Conservation (phyloP, 2,329 filamentous ascomycete genomes). For the Alternaria rosae region DNA sequence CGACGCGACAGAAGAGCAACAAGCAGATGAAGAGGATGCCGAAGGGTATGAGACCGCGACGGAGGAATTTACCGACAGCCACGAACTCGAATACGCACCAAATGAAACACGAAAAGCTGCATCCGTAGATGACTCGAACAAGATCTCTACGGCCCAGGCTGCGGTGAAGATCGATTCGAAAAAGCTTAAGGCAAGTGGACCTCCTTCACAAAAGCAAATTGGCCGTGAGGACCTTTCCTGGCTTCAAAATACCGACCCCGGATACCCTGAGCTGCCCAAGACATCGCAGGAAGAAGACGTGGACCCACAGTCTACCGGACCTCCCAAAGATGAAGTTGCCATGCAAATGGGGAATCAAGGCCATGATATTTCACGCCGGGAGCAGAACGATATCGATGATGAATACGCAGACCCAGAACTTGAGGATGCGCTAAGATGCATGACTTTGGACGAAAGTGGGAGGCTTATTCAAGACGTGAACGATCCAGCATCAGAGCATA, state of each 20-base stretch:
- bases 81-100: constrained; percentile 27
- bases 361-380: background rate
- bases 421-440: constrained; percentile 27
- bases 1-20: constrained; percentile 26
- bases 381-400: constrained; percentile 9
- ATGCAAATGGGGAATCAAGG: background rate
- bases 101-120: constrained; percentile 10
- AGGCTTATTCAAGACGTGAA: constrained; percentile 11
- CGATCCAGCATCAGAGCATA: background rate
- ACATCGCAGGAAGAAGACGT: background rate
- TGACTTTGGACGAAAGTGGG: constrained; percentile 23
- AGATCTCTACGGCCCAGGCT: background rate
- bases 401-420: constrained; percentile 39
- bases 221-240: constrained; percentile 30
- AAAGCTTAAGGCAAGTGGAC: background rate
- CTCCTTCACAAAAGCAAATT: constrained; percentile 16
- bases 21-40: constrained; percentile 30
- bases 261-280: constrained; percentile 21
- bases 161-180: background rate
- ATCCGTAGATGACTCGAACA: constrained; percentile 8
- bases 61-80: constrained; percentile 36
- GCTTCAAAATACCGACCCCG: constrained; percentile 22
- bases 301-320: background rate
- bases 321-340: background rate
- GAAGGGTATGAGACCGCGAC: constrained; percentile 47